A percentile compares a stretch with the other conserved stretches of the same genome.
Conservation (phyloP, 495 filamentous ascomycete genomes). For the Lasiosphaeris hirsuta region DNA sequence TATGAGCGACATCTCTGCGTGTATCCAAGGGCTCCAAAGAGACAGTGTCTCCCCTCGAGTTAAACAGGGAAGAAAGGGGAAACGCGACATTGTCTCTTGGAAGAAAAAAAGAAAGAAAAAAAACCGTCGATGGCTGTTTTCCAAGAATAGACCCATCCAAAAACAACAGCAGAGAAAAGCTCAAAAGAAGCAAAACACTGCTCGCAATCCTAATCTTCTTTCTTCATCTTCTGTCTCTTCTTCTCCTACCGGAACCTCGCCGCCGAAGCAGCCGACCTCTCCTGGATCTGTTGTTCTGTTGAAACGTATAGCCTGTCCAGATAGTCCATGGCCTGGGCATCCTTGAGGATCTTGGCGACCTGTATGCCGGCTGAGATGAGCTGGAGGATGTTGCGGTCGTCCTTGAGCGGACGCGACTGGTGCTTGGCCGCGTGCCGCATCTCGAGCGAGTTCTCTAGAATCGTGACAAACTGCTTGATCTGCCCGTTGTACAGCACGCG, state of each 20-base stretch:
- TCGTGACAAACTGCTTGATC: slow-evolving; percentile 82
- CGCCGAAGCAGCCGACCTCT: slow-evolving; percentile 49
- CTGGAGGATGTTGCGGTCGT: slow-evolving; percentile 85
- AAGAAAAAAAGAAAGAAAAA: no score
- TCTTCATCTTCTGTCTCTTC: background rate
- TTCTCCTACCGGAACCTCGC: slow-evolving; percentile 41
- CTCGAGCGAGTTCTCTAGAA: slow-evolving; percentile 79
- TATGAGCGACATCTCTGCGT: no score
- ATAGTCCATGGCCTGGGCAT: slow-evolving; percentile 75
- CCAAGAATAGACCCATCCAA: no score
- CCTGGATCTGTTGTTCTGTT: slow-evolving; percentile 73
- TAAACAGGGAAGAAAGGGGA: no score
- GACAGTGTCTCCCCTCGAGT: no score
- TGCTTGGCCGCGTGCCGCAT: slow-evolving; percentile 79
- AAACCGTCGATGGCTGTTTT: no score
- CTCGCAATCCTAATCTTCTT: background rate
- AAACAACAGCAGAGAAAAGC: background rate
- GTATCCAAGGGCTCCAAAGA: no score
- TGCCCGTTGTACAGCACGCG: slow-evolving; percentile 81
- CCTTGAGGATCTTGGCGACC: slow-evolving; percentile 81
- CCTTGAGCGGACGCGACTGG: slow-evolving; percentile 78
- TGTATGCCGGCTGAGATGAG: slow-evolving; percentile 81
- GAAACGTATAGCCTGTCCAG: slow-evolving; percentile 65
- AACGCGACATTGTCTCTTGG: no score
- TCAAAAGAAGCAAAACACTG: background rate